These are phyloP conservation scores for Fraxinus greggii DNA, from an alignment of 305 asterid species.

Conservation along the genomic window DNA sequence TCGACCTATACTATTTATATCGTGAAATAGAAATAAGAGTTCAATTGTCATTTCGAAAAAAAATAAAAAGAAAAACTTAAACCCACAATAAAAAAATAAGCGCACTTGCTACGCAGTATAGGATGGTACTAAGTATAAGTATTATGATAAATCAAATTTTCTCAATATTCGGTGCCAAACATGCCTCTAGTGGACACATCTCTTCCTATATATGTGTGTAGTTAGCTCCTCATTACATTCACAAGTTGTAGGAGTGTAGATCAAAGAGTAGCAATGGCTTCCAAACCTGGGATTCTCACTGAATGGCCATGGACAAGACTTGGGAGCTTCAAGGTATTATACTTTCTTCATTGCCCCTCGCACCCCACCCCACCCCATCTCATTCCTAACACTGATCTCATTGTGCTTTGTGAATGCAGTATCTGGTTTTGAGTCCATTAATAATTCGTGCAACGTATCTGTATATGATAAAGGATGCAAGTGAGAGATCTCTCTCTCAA, in stretches of 20 bases:
- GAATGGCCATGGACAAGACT: conserved; percentile 78
- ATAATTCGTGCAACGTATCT: conserved; percentile 14
- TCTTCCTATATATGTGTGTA: neutral
- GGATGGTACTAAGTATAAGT: neutral
- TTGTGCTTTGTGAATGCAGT: conserved; percentile 14
- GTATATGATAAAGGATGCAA: conserved; percentile 19
- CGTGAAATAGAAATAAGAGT: neutral
- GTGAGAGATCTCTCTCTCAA: conserved; percentile 8
- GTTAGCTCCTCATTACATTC: neutral
- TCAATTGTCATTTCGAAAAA: neutral
- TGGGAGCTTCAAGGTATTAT: conserved; percentile 60
- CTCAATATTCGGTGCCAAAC: neutral
- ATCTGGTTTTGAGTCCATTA: conserved; percentile 33
- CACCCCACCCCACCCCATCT: neutral
- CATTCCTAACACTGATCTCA: neutral
- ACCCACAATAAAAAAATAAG: neutral
- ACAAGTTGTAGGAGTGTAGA: neutral
- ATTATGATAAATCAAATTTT: neutral
- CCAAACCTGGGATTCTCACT: conserved; percentile 67
- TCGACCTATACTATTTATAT: neutral
- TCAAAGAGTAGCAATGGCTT: conserved; percentile 42
- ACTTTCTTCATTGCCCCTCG: neutral
- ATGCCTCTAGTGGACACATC: neutral
- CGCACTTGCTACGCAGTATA: neutral
- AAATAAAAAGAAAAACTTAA: neutral